Evolutionary conservation across 768 basidiomycete genomes (phyloP), one percentile per base, ranked within the genome.

Genomic region (Podaxis carcinomalis): DNA sequence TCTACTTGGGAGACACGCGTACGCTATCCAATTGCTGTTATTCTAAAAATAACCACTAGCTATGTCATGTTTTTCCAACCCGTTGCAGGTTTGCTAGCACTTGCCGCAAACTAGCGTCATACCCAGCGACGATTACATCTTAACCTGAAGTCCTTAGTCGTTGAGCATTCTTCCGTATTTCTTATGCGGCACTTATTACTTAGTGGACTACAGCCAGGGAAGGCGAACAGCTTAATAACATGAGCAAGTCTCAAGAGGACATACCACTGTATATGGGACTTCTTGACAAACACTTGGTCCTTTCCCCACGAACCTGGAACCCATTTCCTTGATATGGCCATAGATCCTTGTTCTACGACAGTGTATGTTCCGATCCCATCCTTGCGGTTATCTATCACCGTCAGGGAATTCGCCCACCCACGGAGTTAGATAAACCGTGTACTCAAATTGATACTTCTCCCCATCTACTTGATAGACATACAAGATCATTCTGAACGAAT

Each of bases 71-170:
- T 52, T 16, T 32, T 32, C 50, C 16, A 51, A 51, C 32, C 50
- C 51, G 16, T 21, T 52, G 27, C 65, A 81, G 79, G 77, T 80
- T 46, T 86, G 84, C 78, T 86, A 75, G 72, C 74, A n/a, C 70
- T 85, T 36, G 79, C 69, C 19, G 83, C 84, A 3, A 72, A 32
- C 32, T 32, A 32, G 32, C 42, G n/a, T n/a, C 42, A 44, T 44
- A 19, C 7, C 42, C 5, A 44, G n/a, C n/a, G 6, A 44, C 42
- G 42, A 19, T 6, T 44, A 19, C 42, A 16, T 44, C 14, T 44
- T 44, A 19, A 16, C 42, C 19, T 44, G 16, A 19, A 16, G 19
- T 44, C 19, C 42, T 19, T 19, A 16, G 4, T 44, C 19, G 42
- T 3, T 5, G n/a, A 44, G 19, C 3, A 19, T 44, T 44, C 42